phyloP scores from a whole-genome alignment of 2,329 filamentous ascomycete species.

The Colletotrichum theobromicola region DNA sequence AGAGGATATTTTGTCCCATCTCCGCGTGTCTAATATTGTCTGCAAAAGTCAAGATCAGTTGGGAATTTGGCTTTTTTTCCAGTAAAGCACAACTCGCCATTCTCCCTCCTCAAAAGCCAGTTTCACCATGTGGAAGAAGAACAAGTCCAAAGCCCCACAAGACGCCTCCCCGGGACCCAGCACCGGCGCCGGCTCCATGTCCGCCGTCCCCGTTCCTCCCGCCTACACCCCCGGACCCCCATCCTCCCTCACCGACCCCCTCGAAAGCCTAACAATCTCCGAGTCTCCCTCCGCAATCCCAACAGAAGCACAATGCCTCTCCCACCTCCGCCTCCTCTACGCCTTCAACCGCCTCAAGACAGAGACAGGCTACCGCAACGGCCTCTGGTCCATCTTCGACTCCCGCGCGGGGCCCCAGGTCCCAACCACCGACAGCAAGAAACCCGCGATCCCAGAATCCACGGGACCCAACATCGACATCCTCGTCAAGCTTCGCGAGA shows the following conservation, averaged over 20 bases:
- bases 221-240: background rate
- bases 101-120: accelerated
- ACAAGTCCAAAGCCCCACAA: background rate
- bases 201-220: background rate
- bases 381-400: constrained; percentile 64
- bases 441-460: background rate
- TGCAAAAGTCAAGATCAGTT: background rate
- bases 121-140: background rate
- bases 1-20: background rate
- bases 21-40: background rate
- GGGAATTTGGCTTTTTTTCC: background rate
- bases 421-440: background rate
- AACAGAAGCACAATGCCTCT: background rate
- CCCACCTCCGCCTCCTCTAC: constrained; percentile 70
- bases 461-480: constrained; percentile 24
- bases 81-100: background rate
- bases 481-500: constrained; percentile 62
- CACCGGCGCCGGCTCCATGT: background rate
- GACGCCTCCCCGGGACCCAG: background rate
- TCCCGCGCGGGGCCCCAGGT: constrained; percentile 32
- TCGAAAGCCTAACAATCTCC: background rate
- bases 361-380: constrained; percentile 62
- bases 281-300: background rate
- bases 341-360: constrained; percentile 68
- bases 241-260: background rate